These are phyloP conservation scores for Leccinellum rugosiceps DNA, from an alignment of 768 basidiomycete genomes.

Conservation along the genomic window DNA sequence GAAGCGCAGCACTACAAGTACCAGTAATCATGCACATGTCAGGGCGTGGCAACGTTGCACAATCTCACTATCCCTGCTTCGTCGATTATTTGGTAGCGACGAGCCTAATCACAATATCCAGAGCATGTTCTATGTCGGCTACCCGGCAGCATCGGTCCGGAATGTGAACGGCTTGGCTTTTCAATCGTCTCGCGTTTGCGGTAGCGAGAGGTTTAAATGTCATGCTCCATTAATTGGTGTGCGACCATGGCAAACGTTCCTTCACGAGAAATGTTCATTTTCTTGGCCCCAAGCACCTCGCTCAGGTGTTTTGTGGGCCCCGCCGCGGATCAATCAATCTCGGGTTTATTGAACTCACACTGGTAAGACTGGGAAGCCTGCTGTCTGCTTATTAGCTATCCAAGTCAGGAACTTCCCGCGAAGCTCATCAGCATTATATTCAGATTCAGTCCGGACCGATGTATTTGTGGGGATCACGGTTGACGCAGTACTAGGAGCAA, in stretches of 20 bases:
- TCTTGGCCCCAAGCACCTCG: not conserved
- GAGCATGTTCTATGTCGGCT: slow-evolving; percentile 10
- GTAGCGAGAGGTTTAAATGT: not conserved
- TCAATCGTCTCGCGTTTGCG: not conserved
- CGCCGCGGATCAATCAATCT: not conserved
- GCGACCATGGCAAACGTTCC: not conserved
- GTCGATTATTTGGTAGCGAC: slow-evolving; percentile 8
- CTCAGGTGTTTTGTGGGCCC: not conserved
- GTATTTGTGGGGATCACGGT: not conserved
- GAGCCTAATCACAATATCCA: slow-evolving; percentile 16
- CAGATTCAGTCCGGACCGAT: not conserved
- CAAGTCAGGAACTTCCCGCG: not conserved
- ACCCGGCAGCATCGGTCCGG: not conserved
- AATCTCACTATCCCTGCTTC: slow-evolving; percentile 10
- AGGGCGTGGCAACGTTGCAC: slow-evolving; percentile 7
- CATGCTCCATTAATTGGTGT: not conserved
- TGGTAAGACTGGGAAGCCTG: not conserved
- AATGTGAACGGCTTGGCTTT: not conserved
- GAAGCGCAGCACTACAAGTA: not conserved
- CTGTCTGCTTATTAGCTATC: not conserved
- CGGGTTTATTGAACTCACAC: not conserved
- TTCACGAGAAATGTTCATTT: not conserved
- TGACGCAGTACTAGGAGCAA: not conserved
- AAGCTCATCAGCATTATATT: not conserved
- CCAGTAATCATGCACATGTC: slow-evolving; percentile 1